Conservation (phyloP, 768 basidiomycete genomes). For the Psilocybe cyanescens region DNA sequence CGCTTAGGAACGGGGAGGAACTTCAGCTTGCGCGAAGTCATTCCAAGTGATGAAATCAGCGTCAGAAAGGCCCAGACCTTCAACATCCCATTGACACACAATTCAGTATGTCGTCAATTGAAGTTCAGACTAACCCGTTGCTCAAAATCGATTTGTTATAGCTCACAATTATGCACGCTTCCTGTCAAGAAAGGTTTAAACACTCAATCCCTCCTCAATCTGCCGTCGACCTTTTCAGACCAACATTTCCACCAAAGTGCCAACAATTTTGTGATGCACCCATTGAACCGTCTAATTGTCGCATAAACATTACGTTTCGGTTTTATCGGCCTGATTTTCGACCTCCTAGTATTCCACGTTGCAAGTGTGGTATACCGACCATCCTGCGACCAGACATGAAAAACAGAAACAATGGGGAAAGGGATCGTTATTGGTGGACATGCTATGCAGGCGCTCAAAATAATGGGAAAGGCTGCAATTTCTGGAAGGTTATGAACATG, state of each 20-base stretch:
- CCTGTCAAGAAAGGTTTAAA: conserved; percentile 83
- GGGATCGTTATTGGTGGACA: conserved; percentile 77
- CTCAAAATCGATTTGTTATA: conserved; percentile 26
- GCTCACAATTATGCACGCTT: conserved; percentile 88
- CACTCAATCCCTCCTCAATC: conserved; percentile 77
- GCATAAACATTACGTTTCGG: conserved; percentile 87
- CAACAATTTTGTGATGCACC: conserved; percentile 13
- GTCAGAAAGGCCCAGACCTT: conserved; percentile 70
- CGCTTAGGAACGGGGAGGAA: conserved; percentile 62
- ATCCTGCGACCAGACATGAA: conserved; percentile 83
- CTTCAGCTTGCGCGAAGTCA: conserved; percentile 79
- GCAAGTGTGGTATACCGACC: conserved; percentile 73
- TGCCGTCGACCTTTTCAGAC: conserved; percentile 73
- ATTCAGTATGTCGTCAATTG: conserved; percentile 58
- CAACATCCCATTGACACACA: conserved; percentile 77
- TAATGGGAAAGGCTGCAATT: conserved; percentile 80
- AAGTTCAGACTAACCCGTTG: neutral
- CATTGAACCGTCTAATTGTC: conserved; percentile 60
- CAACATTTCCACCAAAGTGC: conserved; percentile 45
- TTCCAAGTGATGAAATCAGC: conserved; percentile 63
- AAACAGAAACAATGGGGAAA: conserved; percentile 55
- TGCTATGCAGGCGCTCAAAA: conserved; percentile 84
- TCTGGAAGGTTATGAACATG: conserved; percentile 78
- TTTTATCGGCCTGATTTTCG: conserved; percentile 86
- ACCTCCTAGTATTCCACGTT: conserved; percentile 66